Evolutionary conservation across 352 stramenopile genomes (phyloP).

Genomic region (Globisporangium splendens): DNA sequence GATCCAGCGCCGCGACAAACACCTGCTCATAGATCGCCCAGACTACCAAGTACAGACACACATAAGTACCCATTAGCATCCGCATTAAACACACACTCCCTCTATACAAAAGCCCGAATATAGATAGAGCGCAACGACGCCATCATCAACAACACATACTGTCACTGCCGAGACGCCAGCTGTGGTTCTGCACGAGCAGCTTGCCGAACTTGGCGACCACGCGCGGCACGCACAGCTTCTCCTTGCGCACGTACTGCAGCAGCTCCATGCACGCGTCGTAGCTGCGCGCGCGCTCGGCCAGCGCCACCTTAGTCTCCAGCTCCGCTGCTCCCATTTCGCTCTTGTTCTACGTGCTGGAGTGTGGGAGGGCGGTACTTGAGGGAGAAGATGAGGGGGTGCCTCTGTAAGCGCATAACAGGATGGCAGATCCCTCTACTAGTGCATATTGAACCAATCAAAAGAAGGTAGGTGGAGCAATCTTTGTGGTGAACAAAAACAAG

Average conservation of each 20-base stretch:
- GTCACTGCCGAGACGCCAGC: conserved; percentile 48
- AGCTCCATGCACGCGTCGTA: conserved; percentile 36
- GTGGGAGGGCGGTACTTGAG: too few species aligned
- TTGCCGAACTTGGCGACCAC: conserved; percentile 37
- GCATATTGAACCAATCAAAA: not conserved
- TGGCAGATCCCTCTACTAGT: not conserved
- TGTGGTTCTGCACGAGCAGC: conserved; percentile 46
- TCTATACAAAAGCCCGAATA: not conserved
- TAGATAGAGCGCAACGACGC: conserved; percentile 8
- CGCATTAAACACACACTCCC: not conserved
- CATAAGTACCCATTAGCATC: not conserved
- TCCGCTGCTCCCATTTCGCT: conserved; percentile 32
- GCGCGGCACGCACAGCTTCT: conserved; percentile 48
- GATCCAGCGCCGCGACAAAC: conserved; percentile 57
- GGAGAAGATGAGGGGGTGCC: not conserved
- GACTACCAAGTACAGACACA: conserved; percentile 27
- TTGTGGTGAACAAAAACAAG: too few species aligned
- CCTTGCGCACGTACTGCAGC: conserved; percentile 49
- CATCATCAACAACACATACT: conserved; percentile 18
- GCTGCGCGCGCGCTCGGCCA: conserved; percentile 28
- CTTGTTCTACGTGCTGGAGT: not conserved
- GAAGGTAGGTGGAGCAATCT: not conserved
- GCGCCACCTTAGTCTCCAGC: conserved; percentile 43
- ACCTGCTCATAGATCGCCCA: conserved; percentile 71
- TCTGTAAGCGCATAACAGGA: not conserved